phyloP scores from a whole-genome alignment of 2,329 filamentous ascomycete species.

The Incumbomyces lentus region DNA sequence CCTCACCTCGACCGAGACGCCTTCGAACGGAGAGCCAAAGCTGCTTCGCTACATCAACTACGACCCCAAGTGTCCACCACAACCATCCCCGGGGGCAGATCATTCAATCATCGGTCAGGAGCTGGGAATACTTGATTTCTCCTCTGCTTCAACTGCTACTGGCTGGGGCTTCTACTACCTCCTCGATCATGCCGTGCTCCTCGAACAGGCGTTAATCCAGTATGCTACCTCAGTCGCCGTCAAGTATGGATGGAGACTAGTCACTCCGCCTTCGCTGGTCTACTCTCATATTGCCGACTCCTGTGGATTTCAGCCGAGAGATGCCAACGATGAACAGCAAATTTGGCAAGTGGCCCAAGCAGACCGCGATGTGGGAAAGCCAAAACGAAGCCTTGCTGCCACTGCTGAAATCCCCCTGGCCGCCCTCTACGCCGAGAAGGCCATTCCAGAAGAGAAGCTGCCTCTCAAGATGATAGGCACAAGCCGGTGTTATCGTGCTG shows the following conservation, averaged over 20 bases:
- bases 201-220: slow-evolving; percentile 89
- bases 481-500: slow-evolving; percentile 89
- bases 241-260: slow-evolving; percentile 64
- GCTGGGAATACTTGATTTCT: slow-evolving; percentile 85
- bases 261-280: slow-evolving; percentile 79
- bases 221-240: slow-evolving; percentile 69
- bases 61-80: slow-evolving; percentile 38
- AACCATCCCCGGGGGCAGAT: slow-evolving; percentile 38
- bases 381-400: slow-evolving; percentile 66
- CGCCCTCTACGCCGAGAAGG: slow-evolving; percentile 70
- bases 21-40: slow-evolving; percentile 44
- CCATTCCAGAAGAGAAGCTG: slow-evolving; percentile 54
- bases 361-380: slow-evolving; percentile 52
- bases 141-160: slow-evolving; percentile 65
- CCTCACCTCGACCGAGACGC: slow-evolving; percentile 66
- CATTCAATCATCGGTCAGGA: slow-evolving; percentile 80
- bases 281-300: slow-evolving; percentile 84
- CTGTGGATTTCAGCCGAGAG: slow-evolving; percentile 89
- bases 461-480: slow-evolving; percentile 73
- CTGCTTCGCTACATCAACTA: slow-evolving; percentile 67
- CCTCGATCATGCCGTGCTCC: slow-evolving; percentile 75
- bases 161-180: slow-evolving; percentile 99
- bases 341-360: slow-evolving; percentile 69
- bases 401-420: slow-evolving; percentile 94
- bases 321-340: slow-evolving; percentile 83